Evolutionary conservation across 2,329 filamentous ascomycete species (phyloP).

Genomic region (Sclerotinia subarctica): DNA sequence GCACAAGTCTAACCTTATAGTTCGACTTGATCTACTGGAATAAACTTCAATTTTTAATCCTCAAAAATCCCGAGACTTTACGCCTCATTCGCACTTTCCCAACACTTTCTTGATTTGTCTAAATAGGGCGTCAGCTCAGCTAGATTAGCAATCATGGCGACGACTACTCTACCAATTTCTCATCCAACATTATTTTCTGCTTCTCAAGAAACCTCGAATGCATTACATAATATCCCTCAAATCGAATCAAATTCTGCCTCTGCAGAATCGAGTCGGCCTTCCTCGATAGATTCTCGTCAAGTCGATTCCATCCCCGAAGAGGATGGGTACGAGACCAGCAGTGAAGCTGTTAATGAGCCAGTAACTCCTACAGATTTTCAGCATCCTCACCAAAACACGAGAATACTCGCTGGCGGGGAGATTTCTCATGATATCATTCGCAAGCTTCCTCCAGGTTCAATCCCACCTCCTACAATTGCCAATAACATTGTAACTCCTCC

Average conservation of each 20-base stretch:
- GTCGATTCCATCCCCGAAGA: conserved; percentile 57
- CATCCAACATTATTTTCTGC: conserved; percentile 13
- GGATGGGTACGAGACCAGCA: conserved; percentile 54
- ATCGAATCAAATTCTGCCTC: conserved; percentile 18
- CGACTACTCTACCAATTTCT: conserved; percentile 8
- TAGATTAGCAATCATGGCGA: conserved; percentile 14
- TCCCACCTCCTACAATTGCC: conserved; percentile 25
- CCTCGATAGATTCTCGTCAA: conserved; percentile 37
- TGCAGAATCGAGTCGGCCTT: conserved; percentile 25
- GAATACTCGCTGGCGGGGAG: conserved; percentile 27
- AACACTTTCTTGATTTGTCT: neutral
- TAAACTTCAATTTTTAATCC: neutral
- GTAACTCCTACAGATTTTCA: conserved; percentile 58
- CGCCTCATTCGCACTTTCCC: conserved; percentile 11
- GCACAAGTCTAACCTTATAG: neutral
- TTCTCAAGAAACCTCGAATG: conserved; percentile 6
- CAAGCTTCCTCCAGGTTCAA: neutral
- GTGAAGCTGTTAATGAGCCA: conserved; percentile 58
- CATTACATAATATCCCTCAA: conserved; percentile 12
- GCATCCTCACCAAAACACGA: conserved; percentile 53
- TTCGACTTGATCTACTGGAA: neutral
- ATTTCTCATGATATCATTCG: conserved; percentile 17
- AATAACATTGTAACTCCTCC: conserved; percentile 30
- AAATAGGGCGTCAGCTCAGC: neutral
- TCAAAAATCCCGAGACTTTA: neutral